Evolutionary conservation across 2,329 filamentous ascomycete genomes (phyloP), one percentile per base, ranked within the genome.

Genomic region (Juglanconis juglandina): DNA sequence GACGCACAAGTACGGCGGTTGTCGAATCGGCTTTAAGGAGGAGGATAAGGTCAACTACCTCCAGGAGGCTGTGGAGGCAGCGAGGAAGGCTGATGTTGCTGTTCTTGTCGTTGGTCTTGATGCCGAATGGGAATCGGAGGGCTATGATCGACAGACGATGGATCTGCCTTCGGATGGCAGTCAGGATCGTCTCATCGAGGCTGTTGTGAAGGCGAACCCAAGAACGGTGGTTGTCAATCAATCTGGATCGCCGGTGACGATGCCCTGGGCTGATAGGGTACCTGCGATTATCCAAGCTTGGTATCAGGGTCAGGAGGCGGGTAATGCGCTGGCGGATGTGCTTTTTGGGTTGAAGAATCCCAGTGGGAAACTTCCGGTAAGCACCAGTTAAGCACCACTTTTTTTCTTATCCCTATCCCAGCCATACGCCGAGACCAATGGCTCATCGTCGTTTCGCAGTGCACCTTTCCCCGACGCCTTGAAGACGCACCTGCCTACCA

Each of bases 41-140:
- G 81, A 87, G 65, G 84, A 87, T 64, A 81, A 83, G 66, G 69
- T 82, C 35, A 80, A 86, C 66, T 83, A 84, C 64, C 76, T 90
- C n/a, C 80, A 87, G 64, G 79, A 89, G 68, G 88, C 88, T 1
- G 82, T 88, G 4, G 79, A 84, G 24, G 77, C 80, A 1, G 88
- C 88, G 8, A 82, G 76, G 63, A 77, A 78, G 2, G 84, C 86
- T 0, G 87, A 91, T 67, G 84, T 89, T 13, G 88, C 87, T 2
- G 76, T 91, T 6, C 79, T 91, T 1, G 81, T 90, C 53, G 83
- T 89, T 9, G 88, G 88, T 1, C 77, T 91, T 1, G 88, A 91
- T 69, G 84, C 84, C 5, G 88, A 91, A 70, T 91, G 87, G 87
- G 88, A 91, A 69, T 89, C 87, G 1, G 88, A 91, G 71, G 88